Base-by-base conservation (phyloP, 2,329 filamentous ascomycete genomes). In the Catunica adiposa region DNA sequence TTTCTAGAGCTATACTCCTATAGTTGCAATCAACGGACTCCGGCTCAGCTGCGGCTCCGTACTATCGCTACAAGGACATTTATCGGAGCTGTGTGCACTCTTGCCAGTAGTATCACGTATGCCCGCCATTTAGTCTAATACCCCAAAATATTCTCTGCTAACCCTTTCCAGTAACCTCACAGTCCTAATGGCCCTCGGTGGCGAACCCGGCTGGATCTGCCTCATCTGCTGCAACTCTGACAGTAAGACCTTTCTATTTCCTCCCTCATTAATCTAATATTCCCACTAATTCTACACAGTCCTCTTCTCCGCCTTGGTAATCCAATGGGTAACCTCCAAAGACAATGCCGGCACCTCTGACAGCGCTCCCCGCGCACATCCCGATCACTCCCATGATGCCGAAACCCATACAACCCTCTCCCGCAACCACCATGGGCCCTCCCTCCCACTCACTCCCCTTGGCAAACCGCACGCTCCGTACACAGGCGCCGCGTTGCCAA, bases 171-270 rank as follows among this genome's bases (percentile, higher is more conserved):
- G 77, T 2, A 83, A 83, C 62, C 65, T 83, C 2, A 73, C 74
- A 2, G 71, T 82, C 0, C 66, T 83, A 0, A 75, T 80, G 69
- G 71, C 70, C 1, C 70, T 83, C 1, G 66, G 77, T 23, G 79
- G 79, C 11, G 79, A 83, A 62, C 78, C 76, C 1, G 79, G 75
- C 2, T 83, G 79, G 79, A 72, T 83, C 2, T 83, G 79, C 60
- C 70, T 83, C 3, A 78, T 81, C 68, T 79, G 77, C 62, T 84
- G 80, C 62, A 83, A 82, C 62, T 71, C 73, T 59, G 80, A 83
- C 62, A 74, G 78, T 79, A 65, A 62, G 71, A 66, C 44, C 26
- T 22, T 38, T 44, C 8, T 7, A 17, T 11, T n/a, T n/a, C n/a
- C 38, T 9, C 29, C 25, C 29, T 15, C 25, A 7, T 7, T 17